Base-by-base conservation (phyloP, 2,329 filamentous ascomycete genomes). In the Drechslerella dactyloides region DNA sequence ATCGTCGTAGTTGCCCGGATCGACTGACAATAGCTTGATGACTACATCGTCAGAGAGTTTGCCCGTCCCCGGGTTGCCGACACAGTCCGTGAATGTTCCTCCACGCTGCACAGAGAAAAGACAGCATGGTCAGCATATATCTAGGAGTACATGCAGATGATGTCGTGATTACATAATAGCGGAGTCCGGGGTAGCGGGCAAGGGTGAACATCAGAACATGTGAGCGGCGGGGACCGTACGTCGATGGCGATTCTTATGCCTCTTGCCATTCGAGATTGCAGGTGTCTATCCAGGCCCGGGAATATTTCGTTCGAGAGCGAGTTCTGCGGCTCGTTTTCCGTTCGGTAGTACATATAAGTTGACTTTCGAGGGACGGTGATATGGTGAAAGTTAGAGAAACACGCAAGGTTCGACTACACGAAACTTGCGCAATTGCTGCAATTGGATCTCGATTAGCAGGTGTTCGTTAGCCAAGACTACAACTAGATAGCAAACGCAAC, bases 81-180 rank as follows among this genome's bases (percentile, higher is more conserved):
- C 90, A 78, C 91, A 96, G 81, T 96, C 92, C 42, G 92, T 96
- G 79, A 96, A 96, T 27, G 92, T 96, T 66, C 92, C 92, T 75
- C 92, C 92, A 73, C 92, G 88, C 81, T 88, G 78, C 51, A 24
- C 11, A 35, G 17, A 19, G 40, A 51, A 17, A 19, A 24, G 27
- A 40, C 11, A 23, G 35, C 53, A 60, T 48, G 56, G 60, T 61
- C 42, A 65, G 64, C 55, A 57, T 53, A 53, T 21, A 15, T 21
- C 8, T 60, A 19, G 21, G 15, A 15, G 40, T 24, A 15, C n/a
- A n/a, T n/a, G n/a, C n/a, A n/a, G 17, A 1, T 27, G 19, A 27
- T 17, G 52, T n/a, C 33, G 52, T 61, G 64, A 57, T 57, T 59
- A 59, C 37, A 52, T 54, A 60, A 57, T 44, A 13, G 13, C 40